These are phyloP conservation scores for Oxyria digyna DNA, from an alignment of 148 eudicot genomes.

Conservation along the genomic window DNA sequence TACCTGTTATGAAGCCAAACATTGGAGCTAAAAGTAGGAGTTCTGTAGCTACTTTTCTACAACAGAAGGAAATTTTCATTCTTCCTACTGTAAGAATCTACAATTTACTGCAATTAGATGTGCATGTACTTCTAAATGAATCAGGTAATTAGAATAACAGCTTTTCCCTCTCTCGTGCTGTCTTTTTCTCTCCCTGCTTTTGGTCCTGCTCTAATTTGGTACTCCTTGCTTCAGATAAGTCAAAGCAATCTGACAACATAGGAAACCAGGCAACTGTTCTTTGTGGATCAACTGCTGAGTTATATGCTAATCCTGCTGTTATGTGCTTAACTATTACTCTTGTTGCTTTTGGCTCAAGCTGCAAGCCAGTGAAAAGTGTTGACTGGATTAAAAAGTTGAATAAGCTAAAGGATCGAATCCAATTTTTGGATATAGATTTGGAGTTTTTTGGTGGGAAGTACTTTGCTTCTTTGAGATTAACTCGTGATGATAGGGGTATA, in stretches of 20 bases:
- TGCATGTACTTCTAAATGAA: constrained; percentile 66
- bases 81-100: constrained; percentile 76
- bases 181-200: neutral
- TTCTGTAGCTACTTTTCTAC: constrained; percentile 53
- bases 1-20: constrained; percentile 61
- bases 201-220: neutral
- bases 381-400: constrained; percentile 79
- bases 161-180: neutral
- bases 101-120: constrained; percentile 65
- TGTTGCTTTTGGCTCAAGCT: constrained; percentile 51
- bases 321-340: constrained; percentile 60
- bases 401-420: constrained; percentile 57
- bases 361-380: constrained; percentile 78
- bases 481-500: constrained; percentile 63
- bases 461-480: constrained; percentile 68
- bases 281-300: constrained; percentile 48
- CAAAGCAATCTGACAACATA: constrained; percentile 18
- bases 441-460: constrained; percentile 72
- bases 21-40: constrained; percentile 29
- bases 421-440: constrained; percentile 63
- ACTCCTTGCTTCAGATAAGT: constrained; percentile 2
- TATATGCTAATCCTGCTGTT: constrained; percentile 74
- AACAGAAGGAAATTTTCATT: constrained; percentile 83
- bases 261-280: constrained; percentile 59
- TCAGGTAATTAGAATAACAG: constrained; percentile 29